phyloP scores from a whole-genome alignment of 1,139 yeast species.

The Entelexis paramagnoliae region DNA sequence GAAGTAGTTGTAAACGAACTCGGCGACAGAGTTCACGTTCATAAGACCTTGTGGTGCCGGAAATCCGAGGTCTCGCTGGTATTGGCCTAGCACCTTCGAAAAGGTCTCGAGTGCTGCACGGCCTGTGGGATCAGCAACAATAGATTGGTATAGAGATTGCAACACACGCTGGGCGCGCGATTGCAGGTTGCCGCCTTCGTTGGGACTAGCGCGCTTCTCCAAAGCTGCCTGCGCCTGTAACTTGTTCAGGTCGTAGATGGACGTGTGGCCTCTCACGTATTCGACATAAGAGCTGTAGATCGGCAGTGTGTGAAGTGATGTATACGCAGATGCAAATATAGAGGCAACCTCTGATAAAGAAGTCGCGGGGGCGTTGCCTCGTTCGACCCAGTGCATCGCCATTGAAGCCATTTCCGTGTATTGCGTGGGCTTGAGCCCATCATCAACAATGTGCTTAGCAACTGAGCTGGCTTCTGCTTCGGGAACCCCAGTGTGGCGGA shows the following conservation, averaged over 20 bases:
- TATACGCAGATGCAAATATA: conserved; percentile 9
- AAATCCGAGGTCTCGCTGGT: conserved; percentile 2
- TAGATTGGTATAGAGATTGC: not conserved
- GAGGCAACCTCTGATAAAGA: conserved; percentile 1
- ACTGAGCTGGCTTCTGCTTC: conserved; percentile 9
- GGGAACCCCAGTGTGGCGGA: not conserved
- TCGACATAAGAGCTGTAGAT: not conserved
- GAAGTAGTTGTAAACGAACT: not conserved
- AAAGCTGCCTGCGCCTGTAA: not conserved
- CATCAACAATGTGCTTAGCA: conserved; percentile 3
- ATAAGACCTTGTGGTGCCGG: not conserved
- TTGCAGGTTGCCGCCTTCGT: not conserved
- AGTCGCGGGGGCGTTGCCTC: not conserved
- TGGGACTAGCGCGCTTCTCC: no score
- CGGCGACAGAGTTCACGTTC: not conserved
- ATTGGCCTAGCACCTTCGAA: not conserved
- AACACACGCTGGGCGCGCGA: not conserved
- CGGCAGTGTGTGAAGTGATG: conserved; percentile 8
- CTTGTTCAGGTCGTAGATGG: conserved; percentile 1
- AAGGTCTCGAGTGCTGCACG: conserved; percentile 6
- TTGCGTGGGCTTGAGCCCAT: conserved; percentile 6
- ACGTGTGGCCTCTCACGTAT: conserved; percentile 2
- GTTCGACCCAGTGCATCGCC: conserved; percentile 1
- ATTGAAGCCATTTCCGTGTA: conserved; percentile 6
- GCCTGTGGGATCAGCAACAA: not conserved